Percentiles rank a stretch among this genome's conserved stretches.
Evolutionary conservation across 1,284 basidiomycete species (phyloP).

Genomic region (Peniophora sp.): DNA sequence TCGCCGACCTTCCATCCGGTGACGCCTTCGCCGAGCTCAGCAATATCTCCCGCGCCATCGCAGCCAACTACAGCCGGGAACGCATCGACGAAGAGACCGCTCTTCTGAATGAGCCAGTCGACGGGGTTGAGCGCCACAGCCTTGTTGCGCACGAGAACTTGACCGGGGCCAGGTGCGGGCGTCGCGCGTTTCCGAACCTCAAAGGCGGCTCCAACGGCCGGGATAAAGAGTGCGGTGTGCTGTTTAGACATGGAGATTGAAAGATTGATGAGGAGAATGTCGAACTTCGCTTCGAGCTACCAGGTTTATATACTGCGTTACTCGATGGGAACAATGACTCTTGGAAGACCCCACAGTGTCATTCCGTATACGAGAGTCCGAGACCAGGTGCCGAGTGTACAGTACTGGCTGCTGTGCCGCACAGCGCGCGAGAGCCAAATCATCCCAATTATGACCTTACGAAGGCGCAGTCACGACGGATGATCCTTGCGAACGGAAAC

Average conservation of each 20-base stretch:
- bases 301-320: no score
- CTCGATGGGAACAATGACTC: no score
- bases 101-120: constrained; percentile 31
- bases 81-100: constrained; percentile 14
- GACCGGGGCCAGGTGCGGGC: constrained; percentile 24
- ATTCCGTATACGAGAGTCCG: no score
- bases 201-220: constrained; percentile 14
- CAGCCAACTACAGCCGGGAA: constrained; percentile 34
- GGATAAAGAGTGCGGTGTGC: constrained; percentile 18
- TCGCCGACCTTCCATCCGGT: constrained; percentile 29
- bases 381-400: no score
- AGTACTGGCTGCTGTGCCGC: no score
- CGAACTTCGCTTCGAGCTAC: no score
- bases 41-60: constrained; percentile 35
- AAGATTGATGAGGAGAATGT: no score
- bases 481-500: no score
- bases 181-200: constrained; percentile 13
- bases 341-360: no score
- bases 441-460: no score
- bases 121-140: constrained; percentile 32
- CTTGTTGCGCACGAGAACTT: constrained; percentile 33
- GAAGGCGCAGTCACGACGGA: no score
- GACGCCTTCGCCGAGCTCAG: constrained; percentile 31
- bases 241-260: constrained; percentile 15
- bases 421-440: no score